Base-by-base conservation (phyloP, 2,329 filamentous ascomycete species). In the Ophidiomyces ophidiicola region DNA sequence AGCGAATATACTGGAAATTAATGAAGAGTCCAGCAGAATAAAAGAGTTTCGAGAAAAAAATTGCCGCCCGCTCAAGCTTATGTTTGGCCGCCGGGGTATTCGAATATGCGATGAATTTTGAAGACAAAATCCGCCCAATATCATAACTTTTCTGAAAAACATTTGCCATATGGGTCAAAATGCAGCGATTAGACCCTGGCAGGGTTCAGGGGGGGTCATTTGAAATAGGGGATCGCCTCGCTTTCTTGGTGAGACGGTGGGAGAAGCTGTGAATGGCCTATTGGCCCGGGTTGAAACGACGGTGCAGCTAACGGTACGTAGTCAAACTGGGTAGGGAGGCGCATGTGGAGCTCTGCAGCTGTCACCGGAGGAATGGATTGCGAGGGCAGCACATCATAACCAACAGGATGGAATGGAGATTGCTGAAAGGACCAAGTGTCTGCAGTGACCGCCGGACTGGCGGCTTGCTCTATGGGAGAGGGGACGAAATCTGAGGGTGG, bases 61-160 rank as follows among this genome's bases (percentile, higher is more conserved):
- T 31, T n/a, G 37, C 37, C 37, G 33, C 28, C 36, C 24, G 28
- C 31, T 33, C 30, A 28, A 19, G 26, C 36, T 30, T 26, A 18
- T 17, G 18, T 32, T 29, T 26, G 17, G 8, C 36, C 20, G 8
- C 29, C 21, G 14, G 12, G 37, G 21, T 33, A 28, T 39, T 39
- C 5, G 25, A 24, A 20, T 19, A 23, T 31, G 15, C 19, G 21
- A 28, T 39, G 21, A 33, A 17, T 39, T 32, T 39, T 38, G 18
- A 21, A 33, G 29, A 39, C 37, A 33, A 33, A 28, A 33, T 33
- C 37, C 37, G 6, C 29, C 37, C 29, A 39, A 17, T 14, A n/a
- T n/a, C n/a, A 28, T 20, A 33, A 35, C 12, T 20, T 10, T 39
- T 25, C 30, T 32, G 15, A 39, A 28, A 6, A 28, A 18, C 7